Percentiles rank a stretch among this genome's conserved stretches.
Evolutionary conservation across 768 basidiomycete species (phyloP).

Genomic region (Amanita brunnescens): DNA sequence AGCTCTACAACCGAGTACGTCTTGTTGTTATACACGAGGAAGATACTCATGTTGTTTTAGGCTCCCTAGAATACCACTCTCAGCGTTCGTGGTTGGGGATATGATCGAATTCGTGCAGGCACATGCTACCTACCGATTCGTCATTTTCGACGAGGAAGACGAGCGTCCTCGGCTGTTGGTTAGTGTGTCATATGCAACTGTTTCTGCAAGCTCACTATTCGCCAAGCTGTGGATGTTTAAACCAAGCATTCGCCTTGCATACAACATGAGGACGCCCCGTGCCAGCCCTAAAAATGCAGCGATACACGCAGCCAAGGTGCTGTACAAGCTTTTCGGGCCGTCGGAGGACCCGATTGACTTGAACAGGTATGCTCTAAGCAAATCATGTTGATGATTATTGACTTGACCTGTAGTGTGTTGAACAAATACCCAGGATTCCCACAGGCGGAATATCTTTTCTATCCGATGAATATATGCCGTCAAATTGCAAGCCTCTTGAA

Average conservation of each 20-base stretch:
- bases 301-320: constrained; percentile 69
- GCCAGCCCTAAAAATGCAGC: constrained; percentile 54
- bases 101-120: constrained; percentile 89
- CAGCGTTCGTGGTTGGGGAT: constrained; percentile 86
- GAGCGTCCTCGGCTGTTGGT: constrained; percentile 76
- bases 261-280: constrained; percentile 46
- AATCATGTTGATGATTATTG: background rate
- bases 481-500: constrained; percentile 60
- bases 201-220: background rate
- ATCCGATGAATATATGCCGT: constrained; percentile 71
- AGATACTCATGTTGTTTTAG: constrained; percentile 16
- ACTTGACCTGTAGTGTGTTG: constrained; percentile 36
- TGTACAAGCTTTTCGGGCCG: constrained; percentile 74
- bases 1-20: constrained; percentile 56
- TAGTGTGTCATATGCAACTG: constrained; percentile 18
- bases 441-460: constrained; percentile 81
- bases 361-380: constrained; percentile 32
- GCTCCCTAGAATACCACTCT: constrained; percentile 50
- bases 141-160: constrained; percentile 81
- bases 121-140: constrained; percentile 89
- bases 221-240: constrained; percentile 91
- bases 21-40: constrained; percentile 1
- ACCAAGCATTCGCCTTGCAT: constrained; percentile 74
- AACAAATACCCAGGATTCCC: constrained; percentile 75
- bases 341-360: constrained; percentile 43